Evolutionary conservation across 306 rosid species (phyloP).

Genomic region (Prunus padus): DNA sequence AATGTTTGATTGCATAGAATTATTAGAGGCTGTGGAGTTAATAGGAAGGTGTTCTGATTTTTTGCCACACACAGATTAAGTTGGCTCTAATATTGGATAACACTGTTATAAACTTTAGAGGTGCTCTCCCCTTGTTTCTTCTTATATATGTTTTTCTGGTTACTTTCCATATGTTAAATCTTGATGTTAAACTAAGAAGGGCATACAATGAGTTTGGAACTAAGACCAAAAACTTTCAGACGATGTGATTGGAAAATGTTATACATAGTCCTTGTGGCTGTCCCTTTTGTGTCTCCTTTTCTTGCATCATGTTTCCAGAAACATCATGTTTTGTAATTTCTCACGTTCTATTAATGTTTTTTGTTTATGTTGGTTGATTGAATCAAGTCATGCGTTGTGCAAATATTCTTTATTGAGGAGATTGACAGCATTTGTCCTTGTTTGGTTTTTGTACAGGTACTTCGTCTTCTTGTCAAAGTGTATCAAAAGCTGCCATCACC

Average conservation of each 20-base stretch:
- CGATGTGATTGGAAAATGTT: neutral
- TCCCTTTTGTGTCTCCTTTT: neutral
- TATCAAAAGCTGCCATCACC: constrained; percentile 92
- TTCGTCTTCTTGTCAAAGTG: constrained; percentile 89
- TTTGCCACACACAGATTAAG: neutral
- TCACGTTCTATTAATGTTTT: neutral
- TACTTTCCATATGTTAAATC: neutral
- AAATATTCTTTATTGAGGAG: neutral
- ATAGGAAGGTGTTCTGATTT: neutral
- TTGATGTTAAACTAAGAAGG: neutral
- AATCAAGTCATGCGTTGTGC: neutral
- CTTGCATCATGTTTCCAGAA: neutral
- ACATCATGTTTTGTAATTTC: neutral
- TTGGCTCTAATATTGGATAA: neutral
- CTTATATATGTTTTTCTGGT: neutral
- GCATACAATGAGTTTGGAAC: neutral
- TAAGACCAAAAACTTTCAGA: neutral
- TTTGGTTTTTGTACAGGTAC: constrained; percentile 54
- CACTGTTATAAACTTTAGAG: neutral
- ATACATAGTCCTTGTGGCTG: neutral
- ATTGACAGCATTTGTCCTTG: constrained; percentile 7
- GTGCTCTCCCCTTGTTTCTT: neutral
- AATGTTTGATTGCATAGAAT: neutral
- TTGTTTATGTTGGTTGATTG: neutral
- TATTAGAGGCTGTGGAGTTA: neutral